These are phyloP conservation scores for Ascochyta fabae DNA, from an alignment of 2,329 filamentous ascomycete species.

Conservation along the genomic window DNA sequence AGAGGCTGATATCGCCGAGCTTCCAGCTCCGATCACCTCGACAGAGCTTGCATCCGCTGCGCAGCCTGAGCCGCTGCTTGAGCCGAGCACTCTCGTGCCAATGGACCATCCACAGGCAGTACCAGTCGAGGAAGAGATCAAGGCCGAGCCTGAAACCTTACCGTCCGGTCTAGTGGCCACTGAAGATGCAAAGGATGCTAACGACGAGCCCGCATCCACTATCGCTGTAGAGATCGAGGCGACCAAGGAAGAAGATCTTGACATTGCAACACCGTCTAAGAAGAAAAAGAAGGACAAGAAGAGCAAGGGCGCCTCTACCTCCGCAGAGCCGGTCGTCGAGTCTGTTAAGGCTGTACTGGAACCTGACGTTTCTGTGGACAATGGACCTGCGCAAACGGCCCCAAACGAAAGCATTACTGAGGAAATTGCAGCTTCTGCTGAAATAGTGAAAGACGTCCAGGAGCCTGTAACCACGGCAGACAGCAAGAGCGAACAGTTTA, in stretches of 20 bases:
- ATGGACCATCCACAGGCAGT: constrained; percentile 1
- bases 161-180: not conserved
- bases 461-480: not conserved
- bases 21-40: not conserved
- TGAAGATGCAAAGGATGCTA: not conserved
- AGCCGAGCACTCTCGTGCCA: not conserved
- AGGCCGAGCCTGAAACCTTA: not conserved
- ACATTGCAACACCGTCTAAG: constrained; percentile 19
- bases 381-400: not conserved
- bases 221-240: not conserved
- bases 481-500: not conserved
- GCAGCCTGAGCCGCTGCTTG: not conserved
- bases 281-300: constrained; percentile 39
- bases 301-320: constrained; percentile 23
- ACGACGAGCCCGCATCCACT: constrained; percentile 8
- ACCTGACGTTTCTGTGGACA: not conserved
- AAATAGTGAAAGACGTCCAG: not conserved
- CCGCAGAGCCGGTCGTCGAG: constrained; percentile 18
- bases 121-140: not conserved
- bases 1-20: not conserved
- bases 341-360: constrained; percentile 9
- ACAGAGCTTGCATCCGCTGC: not conserved
- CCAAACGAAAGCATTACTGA: not conserved
- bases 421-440: not conserved
- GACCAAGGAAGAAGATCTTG: constrained; percentile 9